phyloP scores from a whole-genome alignment of 257 asterid genomes.

The Knoxia roxburghii region DNA sequence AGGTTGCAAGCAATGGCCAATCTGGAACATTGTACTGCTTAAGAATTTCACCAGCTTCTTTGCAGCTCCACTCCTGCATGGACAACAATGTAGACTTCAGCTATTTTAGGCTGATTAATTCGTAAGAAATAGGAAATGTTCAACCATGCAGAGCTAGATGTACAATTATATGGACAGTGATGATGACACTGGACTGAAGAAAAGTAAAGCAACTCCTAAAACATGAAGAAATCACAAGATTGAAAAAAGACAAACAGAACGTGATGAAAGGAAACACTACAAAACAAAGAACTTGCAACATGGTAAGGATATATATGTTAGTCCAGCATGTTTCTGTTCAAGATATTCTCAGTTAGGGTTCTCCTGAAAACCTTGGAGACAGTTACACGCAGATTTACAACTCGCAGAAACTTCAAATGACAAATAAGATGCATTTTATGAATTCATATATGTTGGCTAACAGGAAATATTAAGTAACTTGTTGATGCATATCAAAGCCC shows the following conservation, averaged over 20 bases:
- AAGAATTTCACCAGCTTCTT: slow-evolving; percentile 68
- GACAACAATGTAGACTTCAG: slow-evolving; percentile 21
- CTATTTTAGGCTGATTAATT: not conserved
- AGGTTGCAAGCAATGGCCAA: slow-evolving; percentile 92
- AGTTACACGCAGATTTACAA: not conserved
- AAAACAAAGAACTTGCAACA: not conserved
- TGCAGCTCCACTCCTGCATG: slow-evolving; percentile 68
- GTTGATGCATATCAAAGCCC: not conserved
- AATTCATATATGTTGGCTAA: not conserved
- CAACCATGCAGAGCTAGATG: not conserved
- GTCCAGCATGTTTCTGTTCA: not conserved
- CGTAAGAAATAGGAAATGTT: not conserved
- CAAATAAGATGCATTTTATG: not conserved
- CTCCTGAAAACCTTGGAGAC: no score
- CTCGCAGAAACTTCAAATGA: not conserved
- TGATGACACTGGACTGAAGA: not conserved
- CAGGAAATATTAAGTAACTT: not conserved
- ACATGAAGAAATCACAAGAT: not conserved
- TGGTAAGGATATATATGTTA: not conserved
- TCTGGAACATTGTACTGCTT: slow-evolving; percentile 69
- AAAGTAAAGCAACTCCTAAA: not conserved
- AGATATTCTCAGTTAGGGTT: not conserved
- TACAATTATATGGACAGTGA: not conserved
- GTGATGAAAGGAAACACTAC: not conserved
- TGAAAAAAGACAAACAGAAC: not conserved